Percentiles rank a stretch among this genome's conserved stretches.
These are phyloP conservation scores for Endogone sp. DNA, from an alignment of 192 early-diverging fungal species.

Conservation along the genomic window DNA sequence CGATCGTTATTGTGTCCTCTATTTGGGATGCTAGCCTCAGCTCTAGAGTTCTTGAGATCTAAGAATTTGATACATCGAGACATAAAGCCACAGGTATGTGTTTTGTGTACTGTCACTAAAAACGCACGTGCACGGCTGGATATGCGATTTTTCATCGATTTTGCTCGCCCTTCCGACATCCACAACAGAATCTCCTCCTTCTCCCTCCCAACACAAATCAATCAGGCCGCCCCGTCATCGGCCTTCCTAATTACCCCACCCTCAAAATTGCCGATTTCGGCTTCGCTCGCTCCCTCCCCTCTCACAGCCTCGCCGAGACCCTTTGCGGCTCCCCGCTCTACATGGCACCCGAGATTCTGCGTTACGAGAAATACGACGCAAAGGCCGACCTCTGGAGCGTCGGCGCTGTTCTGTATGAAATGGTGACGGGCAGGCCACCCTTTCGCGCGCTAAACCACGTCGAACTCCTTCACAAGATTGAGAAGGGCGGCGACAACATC, in stretches of 20 bases:
- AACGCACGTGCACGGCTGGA: too few species aligned
- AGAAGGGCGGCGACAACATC: slow-evolving; percentile 79
- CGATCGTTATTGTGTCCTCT: background rate
- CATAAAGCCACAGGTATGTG: slow-evolving; percentile 88
- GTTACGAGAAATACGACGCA: slow-evolving; percentile 91
- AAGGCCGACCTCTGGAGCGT: slow-evolving; percentile 97
- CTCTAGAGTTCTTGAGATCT: slow-evolving; percentile 83
- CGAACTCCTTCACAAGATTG: slow-evolving; percentile 88
- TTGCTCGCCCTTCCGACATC: background rate
- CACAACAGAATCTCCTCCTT: slow-evolving; percentile 73
- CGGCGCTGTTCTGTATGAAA: slow-evolving; percentile 92
- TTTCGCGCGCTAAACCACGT: slow-evolving; percentile 93
- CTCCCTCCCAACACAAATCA: slow-evolving; percentile 37
- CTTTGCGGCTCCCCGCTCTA: slow-evolving; percentile 97
- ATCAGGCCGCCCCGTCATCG: slow-evolving; percentile 31
- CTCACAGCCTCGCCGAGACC: slow-evolving; percentile 86
- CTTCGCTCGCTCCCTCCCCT: slow-evolving; percentile 87
- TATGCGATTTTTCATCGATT: background rate
- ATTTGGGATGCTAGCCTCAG: slow-evolving; percentile 53
- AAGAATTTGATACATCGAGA: slow-evolving; percentile 93
- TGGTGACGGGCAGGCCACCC: slow-evolving; percentile 86
- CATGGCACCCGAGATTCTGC: slow-evolving; percentile 87
- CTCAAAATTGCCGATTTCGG: slow-evolving; percentile 98
- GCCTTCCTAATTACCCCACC: slow-evolving; percentile 60
- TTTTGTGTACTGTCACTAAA: background rate